Base-by-base conservation (phyloP, 1,284 basidiomycete species). In the Ustilago xerochloae region DNA sequence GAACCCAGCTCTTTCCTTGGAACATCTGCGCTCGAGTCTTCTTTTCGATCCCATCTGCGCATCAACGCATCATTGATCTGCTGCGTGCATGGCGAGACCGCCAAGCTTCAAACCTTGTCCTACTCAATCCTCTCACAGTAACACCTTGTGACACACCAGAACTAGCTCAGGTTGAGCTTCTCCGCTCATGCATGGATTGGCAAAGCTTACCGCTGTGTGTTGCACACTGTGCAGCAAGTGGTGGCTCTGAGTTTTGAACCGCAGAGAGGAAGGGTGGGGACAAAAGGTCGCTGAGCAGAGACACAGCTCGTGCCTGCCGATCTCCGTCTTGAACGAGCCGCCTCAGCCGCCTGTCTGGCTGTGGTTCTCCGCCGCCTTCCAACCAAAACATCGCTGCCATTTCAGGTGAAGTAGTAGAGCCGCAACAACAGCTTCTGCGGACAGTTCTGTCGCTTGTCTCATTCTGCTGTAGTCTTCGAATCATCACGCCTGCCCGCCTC, bases 231-330 rank as follows among this genome's bases (percentile, higher is more conserved):
- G 38, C 38, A 39, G 16, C n/a, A n/a, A n/a, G n/a, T 20, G 24
- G 22, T 32, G 46, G 26, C 20, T 47, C 46, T 47, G 46, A 47
- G 28, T 47, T 47, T 30, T 29, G 28, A 39, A 39, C n/a, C n/a
- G n/a, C n/a, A 9, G 38, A 47, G n/a, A 47, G 46, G 13, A 47
- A 47, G 26, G n/a, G 13, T 18, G 13, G 28, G 38, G 38, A 39
- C 8, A 18, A 30, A 47, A 47, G 43, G 43, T 20, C 28, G 43
- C 26, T 30, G 20, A 39, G 16, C 28, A n/a, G n/a, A n/a, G n/a
- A n/a, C n/a, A n/a, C n/a, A n/a, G n/a, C n/a, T 51, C 49, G 49
- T 51, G 33, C 49, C 49, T 51, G 49, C 24, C 49, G 33, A 51
- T 51, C 49, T 51, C 16, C 24, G 35, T 35, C 35, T 26, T 26